Base-by-base conservation (phyloP, 768 basidiomycete species). In the Amanita fuliginea region DNA sequence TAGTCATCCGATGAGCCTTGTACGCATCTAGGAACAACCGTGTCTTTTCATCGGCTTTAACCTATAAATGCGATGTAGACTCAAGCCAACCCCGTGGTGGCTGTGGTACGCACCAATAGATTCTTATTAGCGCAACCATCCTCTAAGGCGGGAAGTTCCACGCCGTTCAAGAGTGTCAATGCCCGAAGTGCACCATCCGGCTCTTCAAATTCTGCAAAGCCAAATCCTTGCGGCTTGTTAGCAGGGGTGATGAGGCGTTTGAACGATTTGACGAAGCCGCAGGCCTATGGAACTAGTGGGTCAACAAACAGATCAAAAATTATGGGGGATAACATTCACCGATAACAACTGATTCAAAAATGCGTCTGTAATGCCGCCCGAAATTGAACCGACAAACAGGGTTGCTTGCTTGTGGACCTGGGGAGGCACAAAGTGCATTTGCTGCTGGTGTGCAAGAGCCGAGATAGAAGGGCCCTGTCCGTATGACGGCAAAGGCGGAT, bases 11-110 rank as follows among this genome's bases (percentile, higher is more conserved):
- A 57, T 85, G 81, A 14, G 81, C 72, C 46, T 81, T 75, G 62
- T 90, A 96, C 30, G 86, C 84, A 56, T 97, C 92, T 53, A 98
- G 65, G 57, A 94, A 89, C 7, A 78, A 73, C 45, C 82, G 81
- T 0, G 92, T 96, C 68, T 96, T 96, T 67, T 96, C 92, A 63
- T 99, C 96, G 51, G 90, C 92, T 69, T 95, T 97, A 54, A 97
- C 81, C 86, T 91, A 60, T 37, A 49, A 21, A 28, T 42, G 59
- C 55, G 65, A 68, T 62, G 69, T 72, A 72, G 68, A 60, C 58
- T 67, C 69, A 73, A 72, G 65, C 56, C 59, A 66, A 42, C 67
- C 62, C 28, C 59, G 68, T 13, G 19, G 67, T 57, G 54, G 60
- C 11, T 67, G 62, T 47, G 6, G 40, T 60, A 79, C 86, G 72